A percentile compares a stretch with the other conserved stretches of the same genome.
phyloP scores from a whole-genome alignment of 306 rosid genomes.

The Sicyos edulis region DNA sequence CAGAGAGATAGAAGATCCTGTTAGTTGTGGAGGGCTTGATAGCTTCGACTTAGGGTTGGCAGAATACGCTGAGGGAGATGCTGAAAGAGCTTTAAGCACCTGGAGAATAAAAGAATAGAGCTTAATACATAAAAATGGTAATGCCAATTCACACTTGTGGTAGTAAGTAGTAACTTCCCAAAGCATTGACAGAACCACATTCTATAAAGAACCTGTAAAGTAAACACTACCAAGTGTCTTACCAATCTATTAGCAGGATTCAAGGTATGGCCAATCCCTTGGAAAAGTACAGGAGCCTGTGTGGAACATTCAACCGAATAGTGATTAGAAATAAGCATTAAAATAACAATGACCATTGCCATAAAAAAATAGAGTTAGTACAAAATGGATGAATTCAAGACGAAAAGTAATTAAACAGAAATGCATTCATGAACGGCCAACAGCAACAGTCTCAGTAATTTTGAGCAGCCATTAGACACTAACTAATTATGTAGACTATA shows the following conservation, averaged over 20 bases:
- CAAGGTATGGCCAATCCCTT: slow-evolving; percentile 84
- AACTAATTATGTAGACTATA: background rate
- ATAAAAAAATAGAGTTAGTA: background rate
- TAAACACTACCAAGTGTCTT: slow-evolving; percentile 26
- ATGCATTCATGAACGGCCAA: background rate
- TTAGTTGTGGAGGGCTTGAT: slow-evolving; percentile 77
- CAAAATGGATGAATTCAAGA: background rate
- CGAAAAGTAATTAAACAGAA: background rate
- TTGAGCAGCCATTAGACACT: background rate
- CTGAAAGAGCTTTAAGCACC: slow-evolving; percentile 89
- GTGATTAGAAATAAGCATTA: slow-evolving; percentile 25
- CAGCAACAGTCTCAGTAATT: background rate
- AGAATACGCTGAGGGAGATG: slow-evolving; percentile 85
- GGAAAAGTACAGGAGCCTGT: slow-evolving; percentile 97
- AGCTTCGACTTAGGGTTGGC: slow-evolving; percentile 78
- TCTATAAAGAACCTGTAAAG: slow-evolving; percentile 14
- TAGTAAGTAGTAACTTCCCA: background rate
- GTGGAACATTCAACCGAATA: slow-evolving; percentile 25
- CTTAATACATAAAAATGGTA: background rate
- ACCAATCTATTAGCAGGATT: slow-evolving; percentile 86
- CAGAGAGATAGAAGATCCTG: slow-evolving; percentile 77
- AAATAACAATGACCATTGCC: background rate
- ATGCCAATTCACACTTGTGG: slow-evolving; percentile 22
- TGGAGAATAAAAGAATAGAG: slow-evolving; percentile 24
- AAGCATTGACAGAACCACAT: background rate